These are phyloP conservation scores for Biscogniauxia mediterranea DNA, from an alignment of 2,329 filamentous ascomycete genomes.

Conservation along the genomic window DNA sequence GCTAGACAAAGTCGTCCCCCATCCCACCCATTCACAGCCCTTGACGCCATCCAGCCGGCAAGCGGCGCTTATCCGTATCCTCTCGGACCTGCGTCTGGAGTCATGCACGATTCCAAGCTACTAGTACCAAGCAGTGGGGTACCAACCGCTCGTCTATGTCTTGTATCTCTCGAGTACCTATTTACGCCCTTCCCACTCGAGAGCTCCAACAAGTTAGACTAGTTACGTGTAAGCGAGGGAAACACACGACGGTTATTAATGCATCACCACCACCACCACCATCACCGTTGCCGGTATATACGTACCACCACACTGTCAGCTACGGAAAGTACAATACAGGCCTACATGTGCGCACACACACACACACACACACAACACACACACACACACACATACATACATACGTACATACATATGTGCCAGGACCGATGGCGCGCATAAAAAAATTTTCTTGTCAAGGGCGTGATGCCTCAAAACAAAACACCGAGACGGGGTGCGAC, in stretches of 20 bases:
- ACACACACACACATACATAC: conserved; percentile 3
- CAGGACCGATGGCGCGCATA: background rate
- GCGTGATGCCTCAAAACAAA: background rate
- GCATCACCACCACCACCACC: background rate
- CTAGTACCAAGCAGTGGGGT: background rate
- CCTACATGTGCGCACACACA: no score
- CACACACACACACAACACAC: conserved; percentile 1
- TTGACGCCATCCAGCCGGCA: conserved; percentile 18
- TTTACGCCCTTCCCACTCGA: background rate
- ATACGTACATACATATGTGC: background rate
- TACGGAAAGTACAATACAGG: background rate
- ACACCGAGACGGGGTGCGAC: background rate
- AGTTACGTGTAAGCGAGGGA: background rate
- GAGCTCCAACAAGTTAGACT: background rate
- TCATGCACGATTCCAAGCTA: conserved; percentile 25
- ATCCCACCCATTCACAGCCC: conserved; percentile 2
- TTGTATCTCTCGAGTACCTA: background rate
- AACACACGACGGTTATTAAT: background rate
- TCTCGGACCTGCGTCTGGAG: conserved; percentile 43
- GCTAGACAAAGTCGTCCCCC: background rate
- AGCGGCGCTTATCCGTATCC: conserved; percentile 39
- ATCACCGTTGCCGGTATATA: background rate
- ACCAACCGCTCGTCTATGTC: background rate
- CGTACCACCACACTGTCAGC: background rate
- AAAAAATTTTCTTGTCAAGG: background rate